A percentile compares a stretch with the other conserved stretches of the same genome.
Conservation (phyloP, 2,329 filamentous ascomycete species). For the Colletotrichum aenigma region DNA sequence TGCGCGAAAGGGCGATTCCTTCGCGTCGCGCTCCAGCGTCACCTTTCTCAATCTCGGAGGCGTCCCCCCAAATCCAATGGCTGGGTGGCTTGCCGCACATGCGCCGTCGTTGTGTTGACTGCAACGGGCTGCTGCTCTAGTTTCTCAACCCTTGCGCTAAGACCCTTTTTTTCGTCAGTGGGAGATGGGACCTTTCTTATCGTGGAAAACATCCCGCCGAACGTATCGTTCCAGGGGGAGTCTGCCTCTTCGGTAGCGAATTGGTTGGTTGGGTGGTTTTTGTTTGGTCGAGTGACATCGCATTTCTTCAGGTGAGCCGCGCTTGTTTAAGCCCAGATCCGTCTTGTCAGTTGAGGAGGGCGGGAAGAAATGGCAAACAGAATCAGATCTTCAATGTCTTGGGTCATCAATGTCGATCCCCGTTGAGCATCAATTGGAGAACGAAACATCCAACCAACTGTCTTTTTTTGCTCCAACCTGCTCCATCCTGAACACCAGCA, state of each 20-base stretch:
- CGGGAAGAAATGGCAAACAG: neutral
- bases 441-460: neutral
- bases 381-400: neutral
- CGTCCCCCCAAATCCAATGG: neutral
- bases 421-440: neutral
- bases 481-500: neutral
- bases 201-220: neutral
- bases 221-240: neutral
- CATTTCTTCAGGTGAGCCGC: neutral
- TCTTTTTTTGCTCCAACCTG: neutral
- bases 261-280: neutral
- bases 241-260: neutral
- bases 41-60: neutral
- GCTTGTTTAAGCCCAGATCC: neutral
- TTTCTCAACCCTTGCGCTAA: neutral
- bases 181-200: neutral
- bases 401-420: neutral
- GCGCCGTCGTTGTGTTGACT: neutral
- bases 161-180: neutral
- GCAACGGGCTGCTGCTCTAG: neutral
- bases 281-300: neutral
- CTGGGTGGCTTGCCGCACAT: conserved; percentile 6
- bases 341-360: neutral
- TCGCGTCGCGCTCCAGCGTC: neutral
- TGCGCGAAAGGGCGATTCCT: neutral